Evolutionary conservation across 371 early-diverging fungal species (phyloP).

Genomic region (Caulochytrium protostelioides): DNA sequence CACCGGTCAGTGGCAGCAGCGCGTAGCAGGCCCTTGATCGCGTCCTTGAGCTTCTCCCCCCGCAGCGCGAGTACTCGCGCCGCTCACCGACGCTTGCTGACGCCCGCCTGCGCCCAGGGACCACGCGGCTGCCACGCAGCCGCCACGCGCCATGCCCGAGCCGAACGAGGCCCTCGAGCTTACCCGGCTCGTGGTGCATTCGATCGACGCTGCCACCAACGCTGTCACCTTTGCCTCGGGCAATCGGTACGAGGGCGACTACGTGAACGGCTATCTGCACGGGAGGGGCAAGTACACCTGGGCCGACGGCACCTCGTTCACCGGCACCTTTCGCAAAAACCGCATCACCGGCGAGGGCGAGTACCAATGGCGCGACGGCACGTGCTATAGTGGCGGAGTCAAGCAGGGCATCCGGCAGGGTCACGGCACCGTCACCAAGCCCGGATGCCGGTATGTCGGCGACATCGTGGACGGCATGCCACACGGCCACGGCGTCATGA

Average conservation of each 20-base stretch:
- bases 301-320: slow-evolving; percentile 12
- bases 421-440: neutral
- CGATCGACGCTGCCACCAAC: too few species aligned
- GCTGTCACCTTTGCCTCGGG: slow-evolving; percentile 12
- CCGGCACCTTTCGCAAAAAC: slow-evolving; percentile 17
- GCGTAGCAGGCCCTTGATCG: too few species aligned
- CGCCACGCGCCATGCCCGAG: too few species aligned
- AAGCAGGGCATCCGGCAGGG: neutral
- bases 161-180: too few species aligned
- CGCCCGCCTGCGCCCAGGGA: too few species aligned
- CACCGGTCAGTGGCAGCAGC: too few species aligned
- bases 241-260: slow-evolving; percentile 10
- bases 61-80: too few species aligned
- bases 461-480: neutral
- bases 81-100: too few species aligned
- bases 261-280: slow-evolving; percentile 12
- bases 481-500: neutral
- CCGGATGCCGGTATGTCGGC: neutral
- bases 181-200: too few species aligned
- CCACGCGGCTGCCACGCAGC: too few species aligned
- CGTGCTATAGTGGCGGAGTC: neutral
- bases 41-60: too few species aligned
- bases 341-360: slow-evolving; percentile 11
- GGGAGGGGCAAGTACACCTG: slow-evolving; percentile 17
- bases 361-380: slow-evolving; percentile 12